Evolutionary conservation across 2,329 filamentous ascomycete genomes (phyloP).

Genomic region (Eutypa lata): DNA sequence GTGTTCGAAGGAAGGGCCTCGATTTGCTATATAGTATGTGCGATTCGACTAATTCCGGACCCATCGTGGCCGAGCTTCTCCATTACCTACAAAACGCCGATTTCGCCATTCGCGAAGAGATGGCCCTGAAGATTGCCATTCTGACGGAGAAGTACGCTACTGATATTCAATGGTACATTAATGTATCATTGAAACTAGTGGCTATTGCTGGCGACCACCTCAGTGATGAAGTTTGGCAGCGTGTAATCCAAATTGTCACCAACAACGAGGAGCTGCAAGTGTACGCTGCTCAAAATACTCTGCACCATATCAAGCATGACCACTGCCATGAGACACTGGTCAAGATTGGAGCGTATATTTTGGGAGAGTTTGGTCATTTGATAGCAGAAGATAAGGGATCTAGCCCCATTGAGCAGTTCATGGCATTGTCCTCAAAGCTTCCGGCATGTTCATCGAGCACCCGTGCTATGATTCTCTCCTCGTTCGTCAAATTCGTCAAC

Average conservation of each 20-base stretch:
- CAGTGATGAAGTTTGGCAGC: constrained; percentile 98
- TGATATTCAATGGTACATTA: constrained; percentile 98
- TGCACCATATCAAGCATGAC: constrained; percentile 88
- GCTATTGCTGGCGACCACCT: constrained; percentile 98
- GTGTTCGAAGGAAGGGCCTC: constrained; percentile 89
- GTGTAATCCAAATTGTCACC: constrained; percentile 97
- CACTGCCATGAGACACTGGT: constrained; percentile 96
- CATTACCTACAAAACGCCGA: constrained; percentile 95
- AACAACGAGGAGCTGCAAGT: constrained; percentile 98
- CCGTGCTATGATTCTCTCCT: constrained; percentile 89
- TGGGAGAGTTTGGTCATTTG: constrained; percentile 95
- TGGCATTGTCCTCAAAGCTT: constrained; percentile 88
- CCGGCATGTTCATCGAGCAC: constrained; percentile 85
- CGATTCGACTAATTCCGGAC: constrained; percentile 87
- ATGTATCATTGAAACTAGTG: constrained; percentile 90
- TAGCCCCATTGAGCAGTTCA: constrained; percentile 95
- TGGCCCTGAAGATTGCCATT: constrained; percentile 98
- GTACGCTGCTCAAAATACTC: constrained; percentile 89
- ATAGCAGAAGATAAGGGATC: constrained; percentile 89
- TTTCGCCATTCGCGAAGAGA: constrained; percentile 96
- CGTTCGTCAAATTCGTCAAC: constrained; percentile 97
- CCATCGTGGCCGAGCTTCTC: constrained; percentile 89
- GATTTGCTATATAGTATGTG: constrained; percentile 99
- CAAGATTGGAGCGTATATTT: constrained; percentile 94
- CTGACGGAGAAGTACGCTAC: constrained; percentile 98